phyloP scores from a whole-genome alignment of 2,329 filamentous ascomycete genomes.

The Ilyonectria destructans region DNA sequence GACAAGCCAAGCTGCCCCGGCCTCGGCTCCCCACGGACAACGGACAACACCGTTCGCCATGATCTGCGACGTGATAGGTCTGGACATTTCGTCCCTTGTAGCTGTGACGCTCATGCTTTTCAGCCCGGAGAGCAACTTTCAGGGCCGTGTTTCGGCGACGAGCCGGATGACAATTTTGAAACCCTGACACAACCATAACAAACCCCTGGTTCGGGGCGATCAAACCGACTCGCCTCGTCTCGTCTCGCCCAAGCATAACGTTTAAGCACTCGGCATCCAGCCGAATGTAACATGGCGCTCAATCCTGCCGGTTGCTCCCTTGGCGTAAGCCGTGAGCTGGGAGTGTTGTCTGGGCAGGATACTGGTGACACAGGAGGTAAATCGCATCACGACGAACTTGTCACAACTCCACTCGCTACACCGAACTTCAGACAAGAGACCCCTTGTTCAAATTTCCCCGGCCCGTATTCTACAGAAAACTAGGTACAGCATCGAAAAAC shows the following conservation, averaged over 20 bases:
- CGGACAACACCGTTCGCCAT: background rate
- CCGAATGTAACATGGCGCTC: background rate
- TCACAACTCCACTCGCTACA: background rate
- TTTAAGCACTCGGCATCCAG: background rate
- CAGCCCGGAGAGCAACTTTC: background rate
- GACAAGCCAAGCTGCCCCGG: background rate
- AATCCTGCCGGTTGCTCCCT: background rate
- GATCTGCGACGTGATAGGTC: slow-evolving; percentile 1
- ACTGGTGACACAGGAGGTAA: background rate
- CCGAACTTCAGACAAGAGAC: slow-evolving; percentile 5
- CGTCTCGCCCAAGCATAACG: background rate
- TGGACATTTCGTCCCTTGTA: background rate
- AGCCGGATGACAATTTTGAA: slow-evolving; percentile 1
- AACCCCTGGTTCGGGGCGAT: background rate
- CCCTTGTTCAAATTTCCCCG: slow-evolving; percentile 26
- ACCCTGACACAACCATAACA: background rate
- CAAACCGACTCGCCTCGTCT: slow-evolving; percentile 3
- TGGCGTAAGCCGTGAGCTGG: background rate
- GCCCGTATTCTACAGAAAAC: slow-evolving; percentile 30
- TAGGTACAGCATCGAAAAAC: slow-evolving; percentile 30
- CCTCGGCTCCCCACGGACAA: background rate
- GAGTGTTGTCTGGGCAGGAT: background rate
- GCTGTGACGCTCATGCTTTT: background rate
- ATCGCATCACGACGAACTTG: background rate
- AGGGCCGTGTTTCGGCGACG: background rate